A percentile compares a stretch with the other conserved stretches of the same genome.
Evolutionary conservation across 495 filamentous ascomycete species (phyloP).

Genomic region (Penicillium simplicissimum): DNA sequence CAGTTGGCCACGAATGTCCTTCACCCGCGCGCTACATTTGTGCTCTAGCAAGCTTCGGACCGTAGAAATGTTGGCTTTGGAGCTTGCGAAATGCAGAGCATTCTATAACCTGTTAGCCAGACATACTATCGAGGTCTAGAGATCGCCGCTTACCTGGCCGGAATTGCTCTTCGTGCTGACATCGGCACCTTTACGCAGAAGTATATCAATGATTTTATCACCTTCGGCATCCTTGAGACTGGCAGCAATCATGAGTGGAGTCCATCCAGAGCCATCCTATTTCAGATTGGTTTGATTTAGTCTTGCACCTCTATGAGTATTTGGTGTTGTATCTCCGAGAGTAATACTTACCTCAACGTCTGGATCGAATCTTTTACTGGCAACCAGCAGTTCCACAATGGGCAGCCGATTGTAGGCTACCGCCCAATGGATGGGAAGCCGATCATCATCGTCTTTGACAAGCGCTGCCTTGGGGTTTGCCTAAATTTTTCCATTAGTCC

Average conservation of each 20-base stretch:
- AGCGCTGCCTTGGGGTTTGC: constrained; percentile 77
- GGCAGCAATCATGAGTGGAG: constrained; percentile 89
- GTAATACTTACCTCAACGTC: constrained; percentile 67
- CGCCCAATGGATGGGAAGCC: constrained; percentile 95
- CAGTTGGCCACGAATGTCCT: constrained; percentile 83
- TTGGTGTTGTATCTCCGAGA: not conserved
- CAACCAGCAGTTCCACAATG: constrained; percentile 69
- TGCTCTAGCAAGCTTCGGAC: constrained; percentile 74
- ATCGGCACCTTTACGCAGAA: constrained; percentile 80
- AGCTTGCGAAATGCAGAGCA: constrained; percentile 87
- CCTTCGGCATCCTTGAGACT: constrained; percentile 67
- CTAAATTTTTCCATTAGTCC: constrained; percentile 39
- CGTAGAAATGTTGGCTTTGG: constrained; percentile 80
- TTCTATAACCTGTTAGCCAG: constrained; percentile 50
- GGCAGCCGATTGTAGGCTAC: constrained; percentile 77
- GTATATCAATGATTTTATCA: constrained; percentile 61
- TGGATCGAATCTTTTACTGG: constrained; percentile 75
- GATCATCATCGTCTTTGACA: constrained; percentile 81
- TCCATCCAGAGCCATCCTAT: constrained; percentile 89
- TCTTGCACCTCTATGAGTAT: not conserved
- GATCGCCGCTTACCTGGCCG: constrained; percentile 52
- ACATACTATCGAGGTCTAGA: not conserved
- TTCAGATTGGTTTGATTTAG: not conserved
- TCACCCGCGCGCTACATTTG: constrained; percentile 78
- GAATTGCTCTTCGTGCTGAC: constrained; percentile 73